Base-by-base conservation (phyloP, 2,329 filamentous ascomycete genomes). In the Stagonosporopsis vannaccii region DNA sequence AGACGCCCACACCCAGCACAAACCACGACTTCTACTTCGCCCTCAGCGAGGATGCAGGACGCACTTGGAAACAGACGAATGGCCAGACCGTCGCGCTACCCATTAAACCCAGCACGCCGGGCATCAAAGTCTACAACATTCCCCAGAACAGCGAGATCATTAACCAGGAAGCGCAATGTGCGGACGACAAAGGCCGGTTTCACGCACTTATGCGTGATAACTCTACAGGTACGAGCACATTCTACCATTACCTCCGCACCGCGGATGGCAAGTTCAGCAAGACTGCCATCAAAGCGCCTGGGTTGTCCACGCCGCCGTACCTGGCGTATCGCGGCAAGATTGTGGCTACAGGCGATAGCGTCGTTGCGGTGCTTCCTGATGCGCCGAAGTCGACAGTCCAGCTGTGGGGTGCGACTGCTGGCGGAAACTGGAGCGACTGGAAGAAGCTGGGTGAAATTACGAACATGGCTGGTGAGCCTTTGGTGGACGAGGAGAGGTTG, bases 1-100 rank as follows among this genome's bases (percentile, higher is more conserved):
- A 77, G 17, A 83, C 82, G 44, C 79, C 82, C 6, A 69, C 69
- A 2, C 77, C 76, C 0, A 75, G 72, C 50, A 84, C 82, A 13
- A 84, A 84, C 60, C 78, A 81, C 59, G 73, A 82, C 54, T 76
- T 84, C 39, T 82, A 80, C 66, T 81, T 81, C 51, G 79, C 80
- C 2, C 77, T 79, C 55, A 80, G 79, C n/a, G 75, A 79, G 17
- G 79, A 82, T 55, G 67, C 72, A 19, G 81, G 81, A 0, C 61
- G 61, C 1, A 77, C 68, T 0, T 83, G 81, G 81, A 75, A 72
- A 30, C 78, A 77, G n/a, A 75, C 75, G 0, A 68, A 65, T 1
- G 76, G 75, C 0, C 62, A 66, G 2, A 54, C 72, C 2, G 69
- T 83, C 17, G 72, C 79, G 0, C 73, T 75, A 41, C 77, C 78